Base-by-base conservation (phyloP, 163 green algal genomes). In the Scenedesmus sp. region DNA sequence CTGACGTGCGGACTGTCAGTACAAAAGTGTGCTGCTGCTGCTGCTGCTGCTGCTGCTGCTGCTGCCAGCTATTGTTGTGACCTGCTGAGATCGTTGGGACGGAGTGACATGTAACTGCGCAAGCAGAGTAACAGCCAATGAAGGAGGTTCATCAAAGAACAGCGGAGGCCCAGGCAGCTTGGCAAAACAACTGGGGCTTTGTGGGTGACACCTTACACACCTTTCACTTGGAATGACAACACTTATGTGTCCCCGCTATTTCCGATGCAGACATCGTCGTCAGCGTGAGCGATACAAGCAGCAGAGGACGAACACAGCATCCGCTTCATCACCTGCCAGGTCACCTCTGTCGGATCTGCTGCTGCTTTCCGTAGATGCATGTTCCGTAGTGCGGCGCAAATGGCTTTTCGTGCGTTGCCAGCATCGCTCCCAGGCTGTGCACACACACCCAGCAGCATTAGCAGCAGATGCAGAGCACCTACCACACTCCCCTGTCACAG, bases 171-270 rank as follows among this genome's bases (percentile, higher is more conserved):
- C 16, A 10, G 24, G 6, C 65, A 37, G 9, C 9, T 76, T 76
- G 65, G 30, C 30, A 40, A 40, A 76, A 76, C 65, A 76, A 76
- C 65, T 76, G 65, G 65, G 65, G 65, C 65, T 76, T 76, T 76
- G 65, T 30, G 40, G 24, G 65, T 40, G 30, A 76, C 65, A 76
- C 30, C 30, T 76, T 40, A 15, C 65, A 76, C 2, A 40, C 65
- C 15, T 26, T 16, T 26, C 65, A 76, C 30, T 24, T 16, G 56
- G 15, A 68, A 68, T 16, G 16, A 68, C 53, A 53, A 10, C 46
- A 53, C 46, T 53, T 10, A 10, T 53, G 6, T 6, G 6, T 53
- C 10, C 10, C 46, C 46, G 15, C 53, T 68, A 7, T 68, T 10
- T 10, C 10, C 46, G 46, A 16, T 53, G 46, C 46, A 16, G 7